phyloP scores from a whole-genome alignment of 2,329 filamentous ascomycete genomes.

The Penicillium palitans region DNA sequence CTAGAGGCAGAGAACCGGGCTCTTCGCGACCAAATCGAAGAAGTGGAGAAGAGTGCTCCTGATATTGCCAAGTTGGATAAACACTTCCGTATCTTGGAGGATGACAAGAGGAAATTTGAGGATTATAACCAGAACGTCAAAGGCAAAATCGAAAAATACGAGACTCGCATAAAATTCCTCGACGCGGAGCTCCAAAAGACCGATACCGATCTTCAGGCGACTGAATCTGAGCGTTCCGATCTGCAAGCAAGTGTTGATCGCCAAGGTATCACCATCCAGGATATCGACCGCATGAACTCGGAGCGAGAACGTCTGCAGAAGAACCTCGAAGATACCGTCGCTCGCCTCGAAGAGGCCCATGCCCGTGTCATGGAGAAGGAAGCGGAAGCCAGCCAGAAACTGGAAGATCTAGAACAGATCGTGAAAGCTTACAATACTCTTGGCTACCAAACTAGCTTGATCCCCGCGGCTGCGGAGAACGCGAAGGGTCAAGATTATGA shows the following conservation, averaged over 20 bases:
- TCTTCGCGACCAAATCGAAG: conserved; percentile 81
- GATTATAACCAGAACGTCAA: conserved; percentile 86
- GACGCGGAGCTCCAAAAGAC: conserved; percentile 83
- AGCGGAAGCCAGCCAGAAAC: conserved; percentile 75
- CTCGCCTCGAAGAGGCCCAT: conserved; percentile 81
- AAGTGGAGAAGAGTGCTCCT: conserved; percentile 81
- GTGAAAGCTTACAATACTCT: conserved; percentile 92
- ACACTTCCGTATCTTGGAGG: conserved; percentile 88
- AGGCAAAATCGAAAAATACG: conserved; percentile 85
- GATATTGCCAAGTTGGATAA: conserved; percentile 82
- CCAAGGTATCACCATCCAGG: conserved; percentile 92
- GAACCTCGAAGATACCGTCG: conserved; percentile 73
- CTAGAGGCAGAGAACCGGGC: conserved; percentile 83
- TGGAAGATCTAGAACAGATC: conserved; percentile 88
- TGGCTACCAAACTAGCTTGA: conserved; percentile 89
- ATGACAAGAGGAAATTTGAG: conserved; percentile 93
- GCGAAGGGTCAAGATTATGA: conserved; percentile 85
- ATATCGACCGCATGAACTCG: conserved; percentile 98
- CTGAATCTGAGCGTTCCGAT: conserved; percentile 75
- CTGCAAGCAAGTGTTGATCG: conserved; percentile 86
- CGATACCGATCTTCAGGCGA: conserved; percentile 70
- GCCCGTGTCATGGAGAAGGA: conserved; percentile 82
- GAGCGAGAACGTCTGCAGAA: conserved; percentile 93
- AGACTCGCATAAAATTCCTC: conserved; percentile 75
- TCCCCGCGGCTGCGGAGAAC: conserved; percentile 79